These are phyloP conservation scores for Metarhizium humberi DNA, from an alignment of 2,329 filamentous ascomycete genomes.

Conservation along the genomic window DNA sequence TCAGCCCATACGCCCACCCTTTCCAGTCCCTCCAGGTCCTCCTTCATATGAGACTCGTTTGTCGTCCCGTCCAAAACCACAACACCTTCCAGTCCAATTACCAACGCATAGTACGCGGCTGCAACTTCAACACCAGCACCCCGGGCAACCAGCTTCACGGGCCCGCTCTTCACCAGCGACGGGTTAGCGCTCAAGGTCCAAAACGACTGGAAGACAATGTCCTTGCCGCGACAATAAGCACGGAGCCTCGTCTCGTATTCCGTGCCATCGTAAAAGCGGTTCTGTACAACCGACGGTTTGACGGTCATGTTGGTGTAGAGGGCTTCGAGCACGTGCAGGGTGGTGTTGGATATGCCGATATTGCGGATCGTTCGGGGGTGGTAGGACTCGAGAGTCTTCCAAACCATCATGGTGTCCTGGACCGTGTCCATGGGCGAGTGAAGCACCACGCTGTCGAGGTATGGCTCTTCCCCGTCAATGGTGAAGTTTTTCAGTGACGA, in stretches of 20 bases:
- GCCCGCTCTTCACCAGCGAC: slow-evolving; percentile 26
- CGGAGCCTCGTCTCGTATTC: slow-evolving; percentile 52
- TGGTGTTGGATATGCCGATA: slow-evolving; percentile 69
- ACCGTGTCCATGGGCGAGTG: slow-evolving; percentile 44
- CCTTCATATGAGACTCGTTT: slow-evolving; percentile 36
- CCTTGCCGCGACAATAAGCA: slow-evolving; percentile 31
- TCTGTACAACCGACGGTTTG: slow-evolving; percentile 58
- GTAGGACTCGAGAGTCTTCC: slow-evolving; percentile 56
- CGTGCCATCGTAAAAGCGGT: slow-evolving; percentile 57
- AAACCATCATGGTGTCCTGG: slow-evolving; percentile 50
- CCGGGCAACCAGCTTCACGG: slow-evolving; percentile 40
- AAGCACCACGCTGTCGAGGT: slow-evolving; percentile 69
- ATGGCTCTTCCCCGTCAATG: slow-evolving; percentile 26
- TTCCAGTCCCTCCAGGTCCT: slow-evolving; percentile 35
- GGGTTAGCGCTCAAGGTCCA: slow-evolving; percentile 44
- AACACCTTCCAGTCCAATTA: slow-evolving; percentile 35
- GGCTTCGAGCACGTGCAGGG: slow-evolving; percentile 43
- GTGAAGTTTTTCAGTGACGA: slow-evolving; percentile 58
- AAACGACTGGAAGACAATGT: slow-evolving; percentile 42
- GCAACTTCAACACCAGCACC: slow-evolving; percentile 24
- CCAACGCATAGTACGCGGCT: slow-evolving; percentile 37
- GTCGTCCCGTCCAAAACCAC: slow-evolving; percentile 38
- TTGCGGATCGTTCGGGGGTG: slow-evolving; percentile 55
- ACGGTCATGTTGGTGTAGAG: slow-evolving; percentile 35
- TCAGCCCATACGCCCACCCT: slow-evolving; percentile 32